A percentile compares a stretch with the other conserved stretches of the same genome.
phyloP scores from a whole-genome alignment of 2,329 filamentous ascomycete species.

The Fusarium aywerte region DNA sequence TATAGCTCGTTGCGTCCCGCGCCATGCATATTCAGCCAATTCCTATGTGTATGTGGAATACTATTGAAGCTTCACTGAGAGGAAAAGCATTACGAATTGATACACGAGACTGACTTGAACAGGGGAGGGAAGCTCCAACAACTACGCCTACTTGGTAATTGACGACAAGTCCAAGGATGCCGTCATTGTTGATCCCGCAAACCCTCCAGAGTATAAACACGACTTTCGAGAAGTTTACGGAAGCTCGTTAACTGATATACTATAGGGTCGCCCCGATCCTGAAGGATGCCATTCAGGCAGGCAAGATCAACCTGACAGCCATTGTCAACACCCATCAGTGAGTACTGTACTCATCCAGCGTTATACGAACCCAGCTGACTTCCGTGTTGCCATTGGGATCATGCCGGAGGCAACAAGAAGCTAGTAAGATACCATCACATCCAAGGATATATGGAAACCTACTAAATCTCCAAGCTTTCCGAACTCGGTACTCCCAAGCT shows the following conservation, averaged over 20 bases:
- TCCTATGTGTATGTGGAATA: slow-evolving; percentile 79
- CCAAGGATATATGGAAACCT: neutral
- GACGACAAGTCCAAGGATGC: slow-evolving; percentile 83
- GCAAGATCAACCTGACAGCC: slow-evolving; percentile 82
- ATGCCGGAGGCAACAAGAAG: slow-evolving; percentile 89
- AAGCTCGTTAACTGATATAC: slow-evolving; percentile 7
- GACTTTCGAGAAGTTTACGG: slow-evolving; percentile 41
- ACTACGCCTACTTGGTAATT: slow-evolving; percentile 85
- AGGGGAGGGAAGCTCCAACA: slow-evolving; percentile 83
- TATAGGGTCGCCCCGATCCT: slow-evolving; percentile 70
- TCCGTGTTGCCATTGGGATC: slow-evolving; percentile 83
- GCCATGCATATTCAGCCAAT: slow-evolving; percentile 88
- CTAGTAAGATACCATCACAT: slow-evolving; percentile 64
- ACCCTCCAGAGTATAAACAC: slow-evolving; percentile 73
- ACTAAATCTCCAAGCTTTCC: slow-evolving; percentile 45
- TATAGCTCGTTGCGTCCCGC: slow-evolving; percentile 40
- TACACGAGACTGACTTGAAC: slow-evolving; percentile 20
- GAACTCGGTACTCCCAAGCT: slow-evolving; percentile 69
- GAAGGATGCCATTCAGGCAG: slow-evolving; percentile 75
- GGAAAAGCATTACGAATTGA: neutral
- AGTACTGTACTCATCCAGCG: slow-evolving; percentile 49
- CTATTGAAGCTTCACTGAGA: neutral
- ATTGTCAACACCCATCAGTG: slow-evolving; percentile 99
- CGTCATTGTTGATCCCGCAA: slow-evolving; percentile 82
- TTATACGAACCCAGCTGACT: slow-evolving; percentile 3